Evolutionary conservation across 768 basidiomycete genomes (phyloP), one percentile per base, ranked within the genome.

Genomic region (Tricholoma matsutake): DNA sequence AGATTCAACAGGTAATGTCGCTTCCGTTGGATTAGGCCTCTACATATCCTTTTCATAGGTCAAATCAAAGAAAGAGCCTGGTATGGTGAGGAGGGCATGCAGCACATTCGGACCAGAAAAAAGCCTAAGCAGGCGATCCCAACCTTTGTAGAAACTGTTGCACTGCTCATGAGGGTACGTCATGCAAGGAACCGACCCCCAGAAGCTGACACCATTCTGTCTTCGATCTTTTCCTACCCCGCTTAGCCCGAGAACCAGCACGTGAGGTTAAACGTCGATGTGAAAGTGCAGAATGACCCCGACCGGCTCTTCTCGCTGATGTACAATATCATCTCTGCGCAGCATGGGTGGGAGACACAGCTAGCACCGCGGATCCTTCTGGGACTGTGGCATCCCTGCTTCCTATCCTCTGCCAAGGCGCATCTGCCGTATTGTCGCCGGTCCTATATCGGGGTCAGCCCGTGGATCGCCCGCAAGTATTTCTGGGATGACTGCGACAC

Each of bases 201-300:
- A 32, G 61, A 51, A 57, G 59, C 62, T 61, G 59, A 61, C 59
- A 53, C 59, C 58, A 51, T 61, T 37, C n/a, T 7, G 14, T 31
- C 18, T 7, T 25, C 22, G 22, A 25, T 25, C 22, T 3, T 16
- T 59, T 35, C 10, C 56, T 22, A 18, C 57, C 60, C 20, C 29
- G 47, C 16, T n/a, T 58, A 89, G 87, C 86, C 87, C 49, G 87
- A 90, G 75, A 91, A 92, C 73, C 79, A 75, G 35, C 88, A 90
- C 62, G 85, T 89, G 70, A 84, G 83, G 63, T 88, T 90, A 68
- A 86, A 98, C 78, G 84, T 98, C 62, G 96, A 98, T 71, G 92
- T 97, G 71, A 99, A 99, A 76, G 83, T 89, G 29, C 87, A 94
- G 69, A 98, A 98, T 70, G 87, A 95, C 69, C 94, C 96, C 0